Evolutionary conservation across 805 yeast genomes (phyloP), one percentile per base, ranked within the genome.

Genomic region (Wickerhamomyces bovis): DNA sequence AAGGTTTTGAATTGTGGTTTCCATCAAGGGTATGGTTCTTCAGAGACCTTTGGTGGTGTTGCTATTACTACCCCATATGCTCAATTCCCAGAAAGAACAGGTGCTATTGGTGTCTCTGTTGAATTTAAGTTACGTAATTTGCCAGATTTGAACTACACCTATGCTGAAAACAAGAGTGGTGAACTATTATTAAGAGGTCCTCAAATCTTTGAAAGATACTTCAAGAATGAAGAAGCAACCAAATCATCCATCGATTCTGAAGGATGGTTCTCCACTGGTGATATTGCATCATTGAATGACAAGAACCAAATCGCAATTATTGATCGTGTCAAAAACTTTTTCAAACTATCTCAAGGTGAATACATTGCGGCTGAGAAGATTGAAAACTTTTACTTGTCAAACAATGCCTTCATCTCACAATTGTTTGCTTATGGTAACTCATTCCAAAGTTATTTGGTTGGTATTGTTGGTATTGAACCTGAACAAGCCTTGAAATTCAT

Each of bases 241-340:
- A 57, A 52, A 12, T 70, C 71, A 43, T 74, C 75, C 2, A 56
- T 83, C 38, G 83, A 76, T 47, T 65, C 70, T 15, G 77, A 78
- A 16, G 83, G 83, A 4, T 81, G 85, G 85, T 81, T 80, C 58
- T 65, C 73, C 31, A 80, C 86, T 2, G 87, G 88, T 43, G 90
- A 83, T 61, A 74, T 83, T 54, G 87, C 78, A 1, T 64, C 61
- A 47, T 62, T 83, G 44, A 77, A 76, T 47, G 47, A 51, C 1
- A 64, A 67, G 7, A 87, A 89, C 12, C 71, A 83, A 41, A 61
- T 85, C 21, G 69, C 64, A 43, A 80, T 85, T 48, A 73, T 85
- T 54, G 94, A 85, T 58, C 72, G 94, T 51, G 89, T 85, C 36
- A 85, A 85, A 69, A 85, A 85, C 66, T 84, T 85, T 67, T 85